Conservation (phyloP, 2,329 filamentous ascomycete species). For the Neonectria neomacrospora region DNA sequence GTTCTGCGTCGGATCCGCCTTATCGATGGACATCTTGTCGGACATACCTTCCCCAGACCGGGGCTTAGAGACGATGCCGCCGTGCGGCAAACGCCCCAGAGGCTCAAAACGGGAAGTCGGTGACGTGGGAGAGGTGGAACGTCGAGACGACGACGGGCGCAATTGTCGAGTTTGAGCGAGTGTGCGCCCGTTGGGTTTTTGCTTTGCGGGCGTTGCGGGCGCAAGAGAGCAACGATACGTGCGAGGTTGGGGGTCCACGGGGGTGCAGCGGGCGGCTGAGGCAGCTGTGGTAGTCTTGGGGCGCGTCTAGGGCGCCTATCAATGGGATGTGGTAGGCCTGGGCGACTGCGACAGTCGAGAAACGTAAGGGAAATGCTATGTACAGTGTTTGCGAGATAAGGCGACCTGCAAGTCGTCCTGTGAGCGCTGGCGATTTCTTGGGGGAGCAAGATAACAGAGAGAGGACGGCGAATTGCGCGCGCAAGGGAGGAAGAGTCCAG, state of each 20-base stretch:
- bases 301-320: conserved; percentile 47
- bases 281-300: conserved; percentile 20
- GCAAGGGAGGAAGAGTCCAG: conserved; percentile 45
- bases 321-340: conserved; percentile 42
- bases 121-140: conserved; percentile 49
- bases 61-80: conserved; percentile 50
- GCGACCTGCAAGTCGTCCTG: conserved; percentile 43
- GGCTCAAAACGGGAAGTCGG: conserved; percentile 50
- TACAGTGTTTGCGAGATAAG: conserved; percentile 44
- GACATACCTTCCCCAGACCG: conserved; percentile 63
- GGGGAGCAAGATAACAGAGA: conserved; percentile 48
- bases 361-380: conserved; percentile 47
- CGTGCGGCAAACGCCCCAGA: conserved; percentile 52
- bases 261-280: conserved; percentile 34
- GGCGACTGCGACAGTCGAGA: conserved; percentile 26
- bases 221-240: conserved; percentile 46
- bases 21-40: conserved; percentile 75
- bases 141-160: conserved; percentile 46
- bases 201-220: conserved; percentile 51
- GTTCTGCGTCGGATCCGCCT: conserved; percentile 52
- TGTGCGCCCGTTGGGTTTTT: conserved; percentile 51
- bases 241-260: conserved; percentile 46
- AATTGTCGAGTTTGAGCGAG: conserved; percentile 44
- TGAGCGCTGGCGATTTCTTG: conserved; percentile 40
- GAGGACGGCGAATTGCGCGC: conserved; percentile 32